Evolutionary conservation across 2,329 filamentous ascomycete genomes (phyloP), one percentile per base, ranked within the genome.

Genomic region (Stemphylium beticola): DNA sequence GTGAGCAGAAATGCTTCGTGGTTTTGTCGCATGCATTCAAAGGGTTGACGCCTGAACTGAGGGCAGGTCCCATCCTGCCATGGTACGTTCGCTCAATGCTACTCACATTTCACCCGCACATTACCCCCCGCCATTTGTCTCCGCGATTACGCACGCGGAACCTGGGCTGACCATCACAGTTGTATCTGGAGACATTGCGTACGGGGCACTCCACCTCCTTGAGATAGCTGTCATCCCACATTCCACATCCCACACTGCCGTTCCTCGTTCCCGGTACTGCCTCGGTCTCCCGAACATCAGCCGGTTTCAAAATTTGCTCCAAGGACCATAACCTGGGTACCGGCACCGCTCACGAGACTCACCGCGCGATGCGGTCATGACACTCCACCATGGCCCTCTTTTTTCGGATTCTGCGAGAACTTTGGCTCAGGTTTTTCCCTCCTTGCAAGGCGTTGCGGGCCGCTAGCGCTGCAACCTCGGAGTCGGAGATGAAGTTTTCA

Each of bases 381-480:
- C 33, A 49, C 48, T 59, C 64, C 64, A 63, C 64, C 34, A 32
- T 10, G 64, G 48, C 57, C 64, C 65, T 58, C 58, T 62, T 64
- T 66, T 65, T 17, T 58, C 55, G 50, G 53, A 53, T 56, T 57
- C 53, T 60, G 55, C 55, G 58, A 46, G 55, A 57, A 45, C 55
- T 53, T 60, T 59, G 46, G 31, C 32, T 54, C 53, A 57, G 43
- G 53, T 44, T 49, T 58, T 55, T 58, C 49, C 32, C 53, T 47
- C 34, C 43, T 49, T 55, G 52, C 55, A 18, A 33, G 48, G 40
- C 36, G 44, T 38, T 55, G 56, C 52, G 63, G 59, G 58, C 55
- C 64, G 54, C 61, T 67, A 68, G 58, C 51, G 62, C 58, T 63
- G 57, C 55, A 62, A 66, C 54, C 41, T 66, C 61, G 58, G 59